phyloP scores from a whole-genome alignment of 23 red algal genomes.

The Cyanidioschyzon merolae region DNA sequence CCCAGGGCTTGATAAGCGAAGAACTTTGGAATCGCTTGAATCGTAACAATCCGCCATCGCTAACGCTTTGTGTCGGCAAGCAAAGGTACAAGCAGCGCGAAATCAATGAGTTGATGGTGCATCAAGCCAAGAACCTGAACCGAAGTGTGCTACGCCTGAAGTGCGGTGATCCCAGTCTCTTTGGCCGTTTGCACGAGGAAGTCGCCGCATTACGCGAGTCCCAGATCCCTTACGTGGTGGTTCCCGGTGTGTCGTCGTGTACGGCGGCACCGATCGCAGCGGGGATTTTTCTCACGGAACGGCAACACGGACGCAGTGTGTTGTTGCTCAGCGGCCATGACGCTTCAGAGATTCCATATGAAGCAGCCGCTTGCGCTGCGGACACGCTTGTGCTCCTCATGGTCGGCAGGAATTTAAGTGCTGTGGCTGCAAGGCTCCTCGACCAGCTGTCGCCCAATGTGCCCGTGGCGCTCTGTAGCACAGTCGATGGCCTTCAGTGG shows the following conservation, averaged over 20 bases:
- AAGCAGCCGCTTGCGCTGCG: neutral
- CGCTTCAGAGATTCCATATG: neutral
- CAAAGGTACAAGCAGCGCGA: conserved; percentile 29
- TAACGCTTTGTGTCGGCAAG: conserved; percentile 67
- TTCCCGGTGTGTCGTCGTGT: conserved; percentile 13
- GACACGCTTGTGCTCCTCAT: conserved; percentile 11
- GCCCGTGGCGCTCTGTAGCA: conserved; percentile 10
- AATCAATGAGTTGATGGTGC: conserved; percentile 37
- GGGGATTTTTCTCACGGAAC: conserved; percentile 29
- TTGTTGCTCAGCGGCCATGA: conserved; percentile 11
- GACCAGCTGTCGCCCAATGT: neutral
- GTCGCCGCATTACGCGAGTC: conserved; percentile 28
- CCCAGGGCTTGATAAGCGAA: neutral
- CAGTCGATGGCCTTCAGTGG: neutral
- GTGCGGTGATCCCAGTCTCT: conserved; percentile 78
- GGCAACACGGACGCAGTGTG: neutral
- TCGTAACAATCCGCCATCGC: neutral
- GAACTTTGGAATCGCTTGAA: neutral
- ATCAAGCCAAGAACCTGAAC: conserved; percentile 2
- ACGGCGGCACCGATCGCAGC: conserved; percentile 53
- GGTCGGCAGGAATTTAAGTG: neutral
- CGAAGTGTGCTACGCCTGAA: conserved; percentile 57
- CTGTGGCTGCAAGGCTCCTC: neutral
- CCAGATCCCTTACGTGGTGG: conserved; percentile 9
- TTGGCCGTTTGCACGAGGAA: conserved; percentile 73